Evolutionary conservation across 192 early-diverging fungal genomes (phyloP).

Genomic region (Coemansia sp.): DNA sequence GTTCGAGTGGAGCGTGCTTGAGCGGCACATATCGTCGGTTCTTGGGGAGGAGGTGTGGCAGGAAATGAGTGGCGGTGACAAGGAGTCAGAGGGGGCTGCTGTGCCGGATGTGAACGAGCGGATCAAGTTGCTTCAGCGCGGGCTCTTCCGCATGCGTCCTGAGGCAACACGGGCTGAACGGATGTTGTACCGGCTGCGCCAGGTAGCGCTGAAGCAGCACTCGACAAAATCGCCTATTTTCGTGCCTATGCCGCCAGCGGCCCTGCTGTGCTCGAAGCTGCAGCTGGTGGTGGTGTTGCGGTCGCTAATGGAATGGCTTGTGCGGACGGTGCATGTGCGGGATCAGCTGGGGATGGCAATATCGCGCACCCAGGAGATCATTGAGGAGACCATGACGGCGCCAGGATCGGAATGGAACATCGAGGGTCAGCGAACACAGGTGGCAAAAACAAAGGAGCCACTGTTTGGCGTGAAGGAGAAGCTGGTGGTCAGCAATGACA

Average conservation of each 20-base stretch:
- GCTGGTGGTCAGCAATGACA: slow-evolving; percentile 37
- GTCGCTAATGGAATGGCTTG: slow-evolving; percentile 52
- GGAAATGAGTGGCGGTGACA: not conserved
- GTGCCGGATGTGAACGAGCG: slow-evolving; percentile 5
- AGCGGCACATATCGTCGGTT: slow-evolving; percentile 19
- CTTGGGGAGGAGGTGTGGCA: slow-evolving; percentile 10
- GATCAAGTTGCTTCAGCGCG: slow-evolving; percentile 36
- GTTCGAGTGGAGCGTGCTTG: slow-evolving; percentile 39
- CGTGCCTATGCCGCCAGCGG: slow-evolving; percentile 42
- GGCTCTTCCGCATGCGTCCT: slow-evolving; percentile 33
- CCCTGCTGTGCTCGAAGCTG: slow-evolving; percentile 27
- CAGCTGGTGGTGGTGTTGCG: slow-evolving; percentile 42
- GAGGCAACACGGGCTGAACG: slow-evolving; percentile 36
- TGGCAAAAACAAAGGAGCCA: slow-evolving; percentile 10
- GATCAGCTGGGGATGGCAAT: slow-evolving; percentile 49
- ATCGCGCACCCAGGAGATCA: slow-evolving; percentile 29
- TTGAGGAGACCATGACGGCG: slow-evolving; percentile 7
- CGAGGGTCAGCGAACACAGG: not conserved
- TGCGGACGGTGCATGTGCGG: slow-evolving; percentile 41
- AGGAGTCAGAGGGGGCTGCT: too few relatives aligned
- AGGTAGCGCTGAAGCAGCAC: slow-evolving; percentile 23
- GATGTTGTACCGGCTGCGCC: slow-evolving; percentile 26
- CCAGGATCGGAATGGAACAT: not conserved
- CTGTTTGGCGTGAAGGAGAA: slow-evolving; percentile 43
- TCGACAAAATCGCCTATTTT: slow-evolving; percentile 34